Base-by-base conservation (phyloP, 2,329 filamentous ascomycete genomes). In the Penicillium sp. region DNA sequence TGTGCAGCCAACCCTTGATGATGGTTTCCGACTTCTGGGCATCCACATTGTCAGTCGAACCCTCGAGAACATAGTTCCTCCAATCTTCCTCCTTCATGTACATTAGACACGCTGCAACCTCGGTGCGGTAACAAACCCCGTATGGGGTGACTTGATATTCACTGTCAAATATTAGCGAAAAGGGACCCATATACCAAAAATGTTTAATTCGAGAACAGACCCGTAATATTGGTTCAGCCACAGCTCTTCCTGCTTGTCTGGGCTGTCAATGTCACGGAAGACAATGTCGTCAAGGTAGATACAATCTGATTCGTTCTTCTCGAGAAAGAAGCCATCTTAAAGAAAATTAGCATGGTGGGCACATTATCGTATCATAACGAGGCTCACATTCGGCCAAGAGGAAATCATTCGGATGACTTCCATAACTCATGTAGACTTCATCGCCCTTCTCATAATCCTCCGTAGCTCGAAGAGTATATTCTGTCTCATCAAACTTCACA, bases 351-450 rank as follows among this genome's bases (percentile, higher is more conserved):
- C 21, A 21, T 46, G 9, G 21, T 49, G 10, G 39, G 22, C 19
- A 21, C 8, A 3, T 49, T 7, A 19, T 14, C 27, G n/a, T 35
- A 14, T 21, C 6, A 21, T 11, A 14, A 29, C 4, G 8, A 16
- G 33, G n/a, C 73, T 65, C 60, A 78, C 77, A 79, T 68, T 79
- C 77, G 27, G 71, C 66, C 29, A 77, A 63, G 11, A 79, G 71
- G 43, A 77, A 73, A 59, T 79, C 77, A 58, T 76, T 78, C 1
- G 74, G 68, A 63, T 79, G 77, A 52, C 69, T 66, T 5, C 77
- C 77, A 45, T 79, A 79, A 24, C 74, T 78, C 65, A 78, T 76
- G 54, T 70, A 78, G 22, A 79, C 69, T 54, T 79, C 76, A 48
- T 79, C 76, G 14, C 76, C 76, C 48, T 65, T 56, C 16, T 72